Base-by-base conservation (phyloP, 2,329 filamentous ascomycete genomes). In the Parascedosporium putredinis region DNA sequence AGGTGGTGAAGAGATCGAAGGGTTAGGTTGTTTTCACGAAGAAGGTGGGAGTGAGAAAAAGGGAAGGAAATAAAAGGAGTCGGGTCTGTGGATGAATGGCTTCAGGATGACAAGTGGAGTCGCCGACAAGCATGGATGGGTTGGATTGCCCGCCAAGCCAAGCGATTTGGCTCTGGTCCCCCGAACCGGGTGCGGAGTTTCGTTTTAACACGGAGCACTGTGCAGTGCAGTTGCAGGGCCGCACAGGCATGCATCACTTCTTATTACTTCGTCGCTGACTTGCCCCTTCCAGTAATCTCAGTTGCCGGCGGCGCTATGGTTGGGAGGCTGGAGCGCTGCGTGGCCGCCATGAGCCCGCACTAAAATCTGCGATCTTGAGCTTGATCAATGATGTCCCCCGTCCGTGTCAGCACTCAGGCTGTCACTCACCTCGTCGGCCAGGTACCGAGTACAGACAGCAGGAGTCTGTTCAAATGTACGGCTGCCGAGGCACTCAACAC, bases 21-120 rank as follows among this genome's bases (percentile, higher is more conserved):
- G 16, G 9, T 40, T 40, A 22, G n/a, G 36, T 40, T 36, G 36
- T 40, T 22, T 40, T 40, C 36, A 40, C 18, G n/a, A 16, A 40
- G 16, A 40, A 40, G 22, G 36, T 40, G 36, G 36, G 36, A 40
- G 18, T n/a, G 36, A 9, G 36, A 40, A 40, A n/a, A 40, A 40
- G 36, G 36, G 36, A 40, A 40, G 36, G 36, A 40, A 40, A 40
- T 40, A 40, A 40, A 40, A 40, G 36, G 36, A 40, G 36, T 40
- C 36, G 36, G 36, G 36, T 18, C 12, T 40, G 36, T 40, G 36
- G 36, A 40, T 40, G 36, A 20, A 31, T 31, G 27, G 27, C 7
- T 12, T 31, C 33, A 34, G 36, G 36, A 40, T 40, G 36, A 40
- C 36, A 40, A 40, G 36, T 40, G 36, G 36, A 40, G 36, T 20